These are phyloP conservation scores for Chaetoscypha palmicola DNA, from an alignment of 2,329 filamentous ascomycete species.

Conservation along the genomic window DNA sequence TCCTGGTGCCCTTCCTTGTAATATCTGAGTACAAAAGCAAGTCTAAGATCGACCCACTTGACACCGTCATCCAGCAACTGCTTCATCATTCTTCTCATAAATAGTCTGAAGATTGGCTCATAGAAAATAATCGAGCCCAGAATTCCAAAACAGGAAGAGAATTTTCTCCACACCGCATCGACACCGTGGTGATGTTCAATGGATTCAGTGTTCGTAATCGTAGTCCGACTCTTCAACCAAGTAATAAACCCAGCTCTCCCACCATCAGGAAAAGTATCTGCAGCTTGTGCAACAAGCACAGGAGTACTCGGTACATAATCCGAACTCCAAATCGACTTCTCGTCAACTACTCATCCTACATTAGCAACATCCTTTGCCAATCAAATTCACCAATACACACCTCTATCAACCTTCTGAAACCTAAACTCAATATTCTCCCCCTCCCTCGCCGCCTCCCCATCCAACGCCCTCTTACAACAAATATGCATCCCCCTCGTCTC, in stretches of 20 bases:
- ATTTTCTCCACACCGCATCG: conserved; percentile 79
- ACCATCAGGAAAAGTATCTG: conserved; percentile 66
- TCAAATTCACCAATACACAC: conserved; percentile 12
- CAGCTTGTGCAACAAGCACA: conserved; percentile 46
- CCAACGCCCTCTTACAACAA: conserved; percentile 48
- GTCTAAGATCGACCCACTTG: conserved; percentile 74
- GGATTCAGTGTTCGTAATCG: conserved; percentile 64
- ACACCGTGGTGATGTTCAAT: conserved; percentile 76
- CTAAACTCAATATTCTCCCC: conserved; percentile 55
- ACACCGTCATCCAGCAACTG: conserved; percentile 75
- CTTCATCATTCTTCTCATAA: conserved; percentile 63
- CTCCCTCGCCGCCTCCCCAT: conserved; percentile 44
- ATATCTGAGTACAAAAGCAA: conserved; percentile 67
- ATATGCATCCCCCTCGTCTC: conserved; percentile 69
- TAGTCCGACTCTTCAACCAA: conserved; percentile 70
- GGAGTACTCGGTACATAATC: conserved; percentile 46
- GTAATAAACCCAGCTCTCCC: conserved; percentile 64
- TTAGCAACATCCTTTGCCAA: conserved; percentile 3
- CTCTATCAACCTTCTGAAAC: conserved; percentile 42
- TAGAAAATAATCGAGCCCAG: conserved; percentile 74
- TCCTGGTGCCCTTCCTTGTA: conserved; percentile 56
- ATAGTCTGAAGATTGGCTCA: conserved; percentile 79
- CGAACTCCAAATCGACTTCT: conserved; percentile 56
- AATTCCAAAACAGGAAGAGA: conserved; percentile 66
- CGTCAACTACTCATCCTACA: conserved; percentile 25